Base-by-base conservation (phyloP, 2,329 filamentous ascomycete species). In the Plectosphaerella plurivora region DNA sequence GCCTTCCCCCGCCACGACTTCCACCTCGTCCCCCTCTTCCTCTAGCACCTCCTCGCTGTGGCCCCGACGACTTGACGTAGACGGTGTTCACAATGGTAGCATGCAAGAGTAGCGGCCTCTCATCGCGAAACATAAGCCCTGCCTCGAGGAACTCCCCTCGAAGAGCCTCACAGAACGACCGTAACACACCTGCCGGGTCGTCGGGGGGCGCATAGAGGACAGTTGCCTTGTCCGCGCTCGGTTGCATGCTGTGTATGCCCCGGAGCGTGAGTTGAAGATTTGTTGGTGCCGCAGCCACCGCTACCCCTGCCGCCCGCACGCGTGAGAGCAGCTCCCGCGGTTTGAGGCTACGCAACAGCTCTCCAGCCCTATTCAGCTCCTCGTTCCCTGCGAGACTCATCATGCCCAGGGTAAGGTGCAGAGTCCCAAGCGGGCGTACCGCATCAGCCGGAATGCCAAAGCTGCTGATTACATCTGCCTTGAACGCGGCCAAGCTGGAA, bases 61-160 rank as follows among this genome's bases (percentile, higher is more conserved):
- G 62, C 49, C 60, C 64, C 5, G 67, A 68, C 5, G 67, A 68
- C 63, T 77, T 81, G 44, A 84, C 83, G 65, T 96, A 95, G 14
- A 91, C 82, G 0, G 91, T 95, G 67, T 97, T 96, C 49, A 94
- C 71, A 4, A 97, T 73, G 0, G 93, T 97, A 16, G 89, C 91
- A 65, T 97, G 93, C 49, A 97, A 70, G 18, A 89, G 78, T 56
- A 97, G 67, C 7, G 83, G 79, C 51, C 89, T 73, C 12, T 73
- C 69, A 24, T 89, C 85, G 1, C 74, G 70, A 0, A 75, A 64
- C 62, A 91, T 71, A 10, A 88, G 67, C 2, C 76, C 83, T 0
- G 72, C 72, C 2, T 79, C 71, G 16, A 69, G 70, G 59, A 92
- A 91, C 1, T 60, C 57, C 0, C 69, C 62, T 55, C 77, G 72